phyloP scores from a whole-genome alignment of 306 rosid species.

The Trifolium repens region DNA sequence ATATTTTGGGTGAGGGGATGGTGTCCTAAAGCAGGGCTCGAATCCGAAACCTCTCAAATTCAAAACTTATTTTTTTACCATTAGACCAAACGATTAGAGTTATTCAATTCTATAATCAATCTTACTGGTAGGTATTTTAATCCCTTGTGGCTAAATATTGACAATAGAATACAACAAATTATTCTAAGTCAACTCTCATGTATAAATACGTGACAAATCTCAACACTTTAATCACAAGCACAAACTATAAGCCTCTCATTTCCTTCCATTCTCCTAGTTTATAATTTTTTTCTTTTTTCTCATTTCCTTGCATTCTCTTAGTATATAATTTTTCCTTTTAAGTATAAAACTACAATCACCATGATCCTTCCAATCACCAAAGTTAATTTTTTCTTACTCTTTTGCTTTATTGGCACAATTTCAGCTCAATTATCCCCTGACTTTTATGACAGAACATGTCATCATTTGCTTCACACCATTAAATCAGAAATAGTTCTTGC shows the following conservation, averaged over 20 bases:
- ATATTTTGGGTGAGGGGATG: no score
- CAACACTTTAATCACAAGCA: conserved; percentile 15
- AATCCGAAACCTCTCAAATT: no score
- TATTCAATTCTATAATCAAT: background rate
- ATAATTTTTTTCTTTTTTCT: background rate
- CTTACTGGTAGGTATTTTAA: background rate
- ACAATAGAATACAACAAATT: conserved; percentile 30
- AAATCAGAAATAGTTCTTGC: conserved; percentile 48
- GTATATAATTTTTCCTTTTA: background rate
- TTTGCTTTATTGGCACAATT: conserved; percentile 41
- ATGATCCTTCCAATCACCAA: conserved; percentile 26
- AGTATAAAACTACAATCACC: background rate
- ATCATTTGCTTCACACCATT: conserved; percentile 62
- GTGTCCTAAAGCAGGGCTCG: no score
- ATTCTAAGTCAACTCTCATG: background rate
- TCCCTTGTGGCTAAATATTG: conserved; percentile 9
- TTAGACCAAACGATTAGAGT: no score
- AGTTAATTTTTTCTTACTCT: conserved; percentile 31
- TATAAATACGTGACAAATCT: conserved; percentile 40
- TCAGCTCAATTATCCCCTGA: conserved; percentile 66
- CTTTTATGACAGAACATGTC: conserved; percentile 56
- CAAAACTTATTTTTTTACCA: no score
- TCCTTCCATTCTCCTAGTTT: background rate
- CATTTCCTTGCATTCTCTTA: background rate
- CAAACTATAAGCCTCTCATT: conserved; percentile 2